Conservation (phyloP, 2,329 filamentous ascomycete genomes). For the Alternaria triticina region DNA sequence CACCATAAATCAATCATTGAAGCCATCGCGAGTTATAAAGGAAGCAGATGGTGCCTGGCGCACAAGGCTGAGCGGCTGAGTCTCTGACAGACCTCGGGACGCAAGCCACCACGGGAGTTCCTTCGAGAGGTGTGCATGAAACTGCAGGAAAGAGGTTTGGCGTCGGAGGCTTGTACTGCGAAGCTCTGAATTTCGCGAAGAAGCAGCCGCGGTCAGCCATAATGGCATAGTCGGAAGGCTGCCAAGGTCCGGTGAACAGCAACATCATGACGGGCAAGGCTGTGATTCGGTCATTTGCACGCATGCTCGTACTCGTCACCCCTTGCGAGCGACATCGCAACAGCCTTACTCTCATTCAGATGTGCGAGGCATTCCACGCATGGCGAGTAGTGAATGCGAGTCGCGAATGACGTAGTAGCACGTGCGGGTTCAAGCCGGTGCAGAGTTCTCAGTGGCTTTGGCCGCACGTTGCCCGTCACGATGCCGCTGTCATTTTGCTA, state of each 20-base stretch:
- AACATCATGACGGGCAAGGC: neutral
- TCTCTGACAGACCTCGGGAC: neutral
- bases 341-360: neutral
- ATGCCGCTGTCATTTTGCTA: neutral
- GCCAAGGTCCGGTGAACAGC: conserved; percentile 26
- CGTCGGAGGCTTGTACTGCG: neutral
- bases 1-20: neutral
- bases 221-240: neutral
- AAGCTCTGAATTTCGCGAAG: neutral
- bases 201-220: conserved; percentile 5
- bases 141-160: neutral
- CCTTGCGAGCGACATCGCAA: neutral
- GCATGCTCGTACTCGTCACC: neutral
- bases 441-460: neutral
- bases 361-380: neutral
- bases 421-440: neutral
- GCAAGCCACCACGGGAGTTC: neutral
- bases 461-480: conserved; percentile 7
- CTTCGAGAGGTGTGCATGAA: neutral
- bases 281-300: neutral
- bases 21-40: neutral
- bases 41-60: neutral
- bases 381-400: neutral
- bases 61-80: neutral
- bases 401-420: conserved; percentile 5